phyloP scores from a whole-genome alignment of 345 rosid species.

The Kernera saxatilis region DNA sequence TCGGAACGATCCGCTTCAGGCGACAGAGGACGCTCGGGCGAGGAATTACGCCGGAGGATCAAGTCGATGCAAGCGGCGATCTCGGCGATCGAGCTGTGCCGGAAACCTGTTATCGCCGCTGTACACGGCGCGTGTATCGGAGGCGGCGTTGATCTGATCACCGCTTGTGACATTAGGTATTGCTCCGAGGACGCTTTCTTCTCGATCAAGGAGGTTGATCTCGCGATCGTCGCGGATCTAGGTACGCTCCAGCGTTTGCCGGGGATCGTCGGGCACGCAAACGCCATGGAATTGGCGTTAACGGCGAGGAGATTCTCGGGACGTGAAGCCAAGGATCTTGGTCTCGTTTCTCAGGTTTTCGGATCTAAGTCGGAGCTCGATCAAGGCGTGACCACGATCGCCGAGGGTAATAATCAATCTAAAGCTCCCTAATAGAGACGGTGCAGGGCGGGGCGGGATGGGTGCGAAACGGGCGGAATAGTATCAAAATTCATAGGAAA shows the following conservation, averaged over 20 bases:
- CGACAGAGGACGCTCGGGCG: constrained; percentile 52
- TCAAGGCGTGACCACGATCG: constrained; percentile 40
- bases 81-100: constrained; percentile 71
- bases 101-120: constrained; percentile 74
- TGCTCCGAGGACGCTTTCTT: constrained; percentile 61
- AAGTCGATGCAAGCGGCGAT: constrained; percentile 61
- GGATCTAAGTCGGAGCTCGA: constrained; percentile 54
- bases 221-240: constrained; percentile 74
- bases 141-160: constrained; percentile 56
- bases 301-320: constrained; percentile 63
- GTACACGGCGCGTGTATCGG: constrained; percentile 80
- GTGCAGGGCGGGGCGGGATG: too few species aligned
- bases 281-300: constrained; percentile 67
- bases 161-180: constrained; percentile 78
- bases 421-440: too few species aligned
- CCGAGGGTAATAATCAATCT: constrained; percentile 47
- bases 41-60: constrained; percentile 50
- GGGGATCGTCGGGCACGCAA: constrained; percentile 58
- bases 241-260: constrained; percentile 90
- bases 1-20: constrained; percentile 7
- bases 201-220: constrained; percentile 75
- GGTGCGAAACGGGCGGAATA: too few species aligned
- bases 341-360: constrained; percentile 68
- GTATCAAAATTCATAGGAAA: too few species aligned
- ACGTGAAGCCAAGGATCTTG: constrained; percentile 63